Evolutionary conservation across 2,329 filamentous ascomycete species (phyloP), one percentile per base, ranked within the genome.

Genomic region (Elsinoe arachidis): DNA sequence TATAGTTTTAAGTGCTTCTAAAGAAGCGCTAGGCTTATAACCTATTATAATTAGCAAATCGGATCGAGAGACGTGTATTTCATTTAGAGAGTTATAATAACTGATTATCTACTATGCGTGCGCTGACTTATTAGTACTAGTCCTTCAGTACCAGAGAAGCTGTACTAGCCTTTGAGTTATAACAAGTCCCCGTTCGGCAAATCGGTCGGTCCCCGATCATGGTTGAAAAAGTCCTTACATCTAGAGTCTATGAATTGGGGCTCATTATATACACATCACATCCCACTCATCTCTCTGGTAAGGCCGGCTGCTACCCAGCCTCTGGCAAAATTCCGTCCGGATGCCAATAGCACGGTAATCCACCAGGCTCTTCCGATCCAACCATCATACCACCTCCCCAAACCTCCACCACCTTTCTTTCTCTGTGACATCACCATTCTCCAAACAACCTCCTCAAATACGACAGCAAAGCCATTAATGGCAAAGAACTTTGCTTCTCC

Each of bases 231-330:
- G 23, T 26, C 23, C 23, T 26, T 26, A 6, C 23, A 26, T 26
- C 23, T 6, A 26, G 23, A 26, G 3, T 26, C 6, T 26, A 26
- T 6, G 6, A 3, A 26, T 26, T 6, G 23, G 6, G 23, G 23
- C 3, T 26, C 23, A 6, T 26, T 30, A 30, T 19, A 30, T 19
- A 34, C 10, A 35, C 21, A 12, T 59, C 56, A 66, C 61, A 63
- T 65, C 49, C 62, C 62, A 55, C 69, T 65, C 68, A 72, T 72
- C 62, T 73, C 69, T 26, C 71, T 66, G 1, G 74, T 71, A 37
- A 75, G 61, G 0, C 72, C 70, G 34, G 70, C 68, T 55, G 71
- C 69, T 1, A 73, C 70, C 73, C 73, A 75, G 1, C 73, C 73
- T 41, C 73, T 64, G 3, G 73, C 72, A 56, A 75, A 75, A 41